A percentile compares a stretch with the other conserved stretches of the same genome.
Conservation (phyloP, 768 basidiomycete genomes). For the Sporobolomyces phaffii region DNA sequence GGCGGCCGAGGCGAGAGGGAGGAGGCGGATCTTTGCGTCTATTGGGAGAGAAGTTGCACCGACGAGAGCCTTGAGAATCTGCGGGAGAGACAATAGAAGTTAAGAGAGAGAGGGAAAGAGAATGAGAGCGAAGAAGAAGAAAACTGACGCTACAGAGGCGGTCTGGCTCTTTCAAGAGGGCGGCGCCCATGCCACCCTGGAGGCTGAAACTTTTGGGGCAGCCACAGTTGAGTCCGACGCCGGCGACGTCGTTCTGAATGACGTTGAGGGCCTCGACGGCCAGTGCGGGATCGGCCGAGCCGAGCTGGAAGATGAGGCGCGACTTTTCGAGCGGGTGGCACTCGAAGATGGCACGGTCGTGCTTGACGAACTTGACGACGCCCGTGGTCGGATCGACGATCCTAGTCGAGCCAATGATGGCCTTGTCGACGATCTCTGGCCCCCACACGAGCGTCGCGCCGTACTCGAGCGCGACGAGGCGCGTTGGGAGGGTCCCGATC, state of each 20-base stretch:
- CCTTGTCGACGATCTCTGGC: slow-evolving; percentile 93
- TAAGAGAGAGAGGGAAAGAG: too few species aligned
- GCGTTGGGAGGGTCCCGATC: slow-evolving; percentile 34
- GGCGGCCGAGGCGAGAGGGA: slow-evolving; percentile 60
- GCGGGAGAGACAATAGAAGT: neutral
- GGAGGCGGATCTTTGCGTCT: slow-evolving; percentile 86
- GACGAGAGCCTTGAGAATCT: slow-evolving; percentile 74
- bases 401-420: slow-evolving; percentile 76
- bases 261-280: slow-evolving; percentile 85
- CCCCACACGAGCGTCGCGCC: slow-evolving; percentile 78
- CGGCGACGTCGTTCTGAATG: slow-evolving; percentile 81
- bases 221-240: slow-evolving; percentile 94
- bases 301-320: slow-evolving; percentile 91
- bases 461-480: slow-evolving; percentile 63
- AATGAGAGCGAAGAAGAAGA: neutral
- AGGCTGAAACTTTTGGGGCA: slow-evolving; percentile 51
- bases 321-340: slow-evolving; percentile 92
- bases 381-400: slow-evolving; percentile 79
- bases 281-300: slow-evolving; percentile 77
- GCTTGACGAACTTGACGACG: slow-evolving; percentile 75
- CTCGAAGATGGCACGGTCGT: slow-evolving; percentile 77
- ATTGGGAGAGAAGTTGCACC: slow-evolving; percentile 74
- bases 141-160: slow-evolving; percentile 57
- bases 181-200: slow-evolving; percentile 85
- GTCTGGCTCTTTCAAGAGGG: slow-evolving; percentile 84